Percentiles rank a stretch among this genome's conserved stretches.
These are phyloP conservation scores for Pelargonium nanum DNA, from an alignment of 345 rosid species.

Conservation along the genomic window DNA sequence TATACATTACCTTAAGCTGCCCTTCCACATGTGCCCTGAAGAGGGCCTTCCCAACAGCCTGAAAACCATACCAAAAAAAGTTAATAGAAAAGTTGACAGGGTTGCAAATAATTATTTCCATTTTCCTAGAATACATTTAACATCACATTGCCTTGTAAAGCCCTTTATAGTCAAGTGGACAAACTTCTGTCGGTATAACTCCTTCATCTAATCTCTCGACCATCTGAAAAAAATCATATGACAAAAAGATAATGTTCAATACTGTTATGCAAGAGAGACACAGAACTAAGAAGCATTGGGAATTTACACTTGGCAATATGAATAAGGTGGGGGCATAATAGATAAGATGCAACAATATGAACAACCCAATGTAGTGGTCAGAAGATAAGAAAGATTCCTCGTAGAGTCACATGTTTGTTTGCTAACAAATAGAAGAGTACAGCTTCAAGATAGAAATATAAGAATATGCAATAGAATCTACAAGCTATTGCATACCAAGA, in stretches of 20 bases:
- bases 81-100: background rate
- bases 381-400: too few species aligned
- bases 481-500: background rate
- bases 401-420: background rate
- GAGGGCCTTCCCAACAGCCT: constrained; percentile 95
- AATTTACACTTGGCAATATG: too few species aligned
- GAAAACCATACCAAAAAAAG: constrained; percentile 14
- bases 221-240: constrained; percentile 47
- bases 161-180: constrained; percentile 75
- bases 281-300: too few species aligned
- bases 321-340: background rate
- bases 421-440: too few species aligned
- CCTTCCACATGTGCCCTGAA: constrained; percentile 98
- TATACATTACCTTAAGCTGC: constrained; percentile 65
- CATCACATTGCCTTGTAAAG: constrained; percentile 63
- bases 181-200: constrained; percentile 55
- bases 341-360: too few species aligned
- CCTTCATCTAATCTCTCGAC: constrained; percentile 90
- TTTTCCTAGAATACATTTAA: constrained; percentile 5
- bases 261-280: background rate
- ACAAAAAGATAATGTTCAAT: background rate
- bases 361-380: too few species aligned
- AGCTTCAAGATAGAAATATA: too few species aligned
- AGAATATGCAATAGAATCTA: background rate
- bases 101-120: background rate